phyloP scores from a whole-genome alignment of 441 rosid species.

The Corymbia calophylla region DNA sequence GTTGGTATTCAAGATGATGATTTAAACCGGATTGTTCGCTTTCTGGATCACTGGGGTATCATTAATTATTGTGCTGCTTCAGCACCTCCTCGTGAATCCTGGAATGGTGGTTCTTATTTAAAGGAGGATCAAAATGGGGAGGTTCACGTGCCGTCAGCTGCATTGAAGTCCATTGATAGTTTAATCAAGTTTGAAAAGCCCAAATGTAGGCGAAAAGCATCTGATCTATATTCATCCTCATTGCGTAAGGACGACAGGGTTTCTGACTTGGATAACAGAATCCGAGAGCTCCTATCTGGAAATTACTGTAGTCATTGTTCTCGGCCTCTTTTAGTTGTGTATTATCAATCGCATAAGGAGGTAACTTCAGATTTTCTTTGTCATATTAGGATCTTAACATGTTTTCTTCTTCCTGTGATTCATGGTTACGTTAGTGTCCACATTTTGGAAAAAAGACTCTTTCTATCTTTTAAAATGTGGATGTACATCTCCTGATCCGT shows the following conservation, averaged over 20 bases:
- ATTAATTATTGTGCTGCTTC: slow-evolving; percentile 71
- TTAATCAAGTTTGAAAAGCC: slow-evolving; percentile 97
- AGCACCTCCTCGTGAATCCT: slow-evolving; percentile 36
- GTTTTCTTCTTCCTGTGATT: neutral
- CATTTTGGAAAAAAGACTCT: neutral
- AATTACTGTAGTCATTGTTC: slow-evolving; percentile 67
- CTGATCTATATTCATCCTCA: slow-evolving; percentile 48
- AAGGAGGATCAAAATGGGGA: slow-evolving; percentile 82
- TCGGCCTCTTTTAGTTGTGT: slow-evolving; percentile 50
- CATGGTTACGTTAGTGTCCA: neutral
- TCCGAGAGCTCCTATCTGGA: slow-evolving; percentile 78
- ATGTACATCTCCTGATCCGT: neutral
- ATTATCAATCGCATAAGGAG: slow-evolving; percentile 88
- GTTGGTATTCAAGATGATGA: slow-evolving; percentile 59
- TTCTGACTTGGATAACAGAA: slow-evolving; percentile 75
- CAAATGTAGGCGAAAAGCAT: slow-evolving; percentile 70
- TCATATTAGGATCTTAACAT: neutral
- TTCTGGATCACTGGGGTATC: slow-evolving; percentile 98
- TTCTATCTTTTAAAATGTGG: neutral
- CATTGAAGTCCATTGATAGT: slow-evolving; percentile 88
- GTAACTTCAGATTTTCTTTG: slow-evolving; percentile 25
- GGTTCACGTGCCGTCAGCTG: slow-evolving; percentile 84
- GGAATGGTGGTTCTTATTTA: slow-evolving; percentile 49
- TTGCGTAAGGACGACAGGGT: slow-evolving; percentile 36
- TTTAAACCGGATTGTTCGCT: slow-evolving; percentile 71